A percentile compares a stretch with the other conserved stretches of the same genome.
phyloP scores from a whole-genome alignment of 2,329 filamentous ascomycete species.

The Hypoxylon sp. region DNA sequence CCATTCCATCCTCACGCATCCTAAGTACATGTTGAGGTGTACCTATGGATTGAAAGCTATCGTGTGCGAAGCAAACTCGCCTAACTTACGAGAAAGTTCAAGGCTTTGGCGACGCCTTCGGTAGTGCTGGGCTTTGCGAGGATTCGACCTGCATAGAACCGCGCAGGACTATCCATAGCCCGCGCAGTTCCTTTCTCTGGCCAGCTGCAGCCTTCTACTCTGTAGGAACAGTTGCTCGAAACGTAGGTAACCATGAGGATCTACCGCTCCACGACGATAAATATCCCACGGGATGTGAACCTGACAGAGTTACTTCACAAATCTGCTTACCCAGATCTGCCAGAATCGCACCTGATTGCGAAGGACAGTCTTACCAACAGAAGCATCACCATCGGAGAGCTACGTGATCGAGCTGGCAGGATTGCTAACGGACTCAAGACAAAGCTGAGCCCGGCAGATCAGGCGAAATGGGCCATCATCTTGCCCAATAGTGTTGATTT shows the following conservation, averaged over 20 bases:
- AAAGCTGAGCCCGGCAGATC: conserved; percentile 45
- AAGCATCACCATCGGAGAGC: conserved; percentile 54
- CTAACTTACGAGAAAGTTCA: too few relatives aligned
- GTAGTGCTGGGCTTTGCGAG: neutral
- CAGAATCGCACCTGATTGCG: conserved; percentile 53
- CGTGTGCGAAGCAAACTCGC: too few relatives aligned
- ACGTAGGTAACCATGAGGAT: conserved; percentile 44
- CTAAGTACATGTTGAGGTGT: too few relatives aligned
- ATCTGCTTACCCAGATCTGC: conserved; percentile 45
- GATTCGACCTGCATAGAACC: neutral
- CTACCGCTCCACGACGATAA: conserved; percentile 45
- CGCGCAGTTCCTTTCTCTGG: neutral
- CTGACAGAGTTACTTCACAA: conserved; percentile 55
- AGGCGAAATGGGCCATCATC: conserved; percentile 52
- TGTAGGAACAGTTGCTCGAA: neutral
- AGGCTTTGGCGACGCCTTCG: too few relatives aligned
- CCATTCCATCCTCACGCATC: too few relatives aligned
- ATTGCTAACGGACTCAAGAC: conserved; percentile 51
- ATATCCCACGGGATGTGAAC: conserved; percentile 51
- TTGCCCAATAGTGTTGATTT: conserved; percentile 56
- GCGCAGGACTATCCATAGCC: neutral
- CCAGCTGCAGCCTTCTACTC: neutral
- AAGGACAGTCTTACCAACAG: conserved; percentile 54
- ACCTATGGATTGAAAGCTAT: too few relatives aligned
- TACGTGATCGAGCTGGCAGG: conserved; percentile 51